Conservation (phyloP, 495 filamentous ascomycete genomes). For the Penicillium maclennaniae region DNA sequence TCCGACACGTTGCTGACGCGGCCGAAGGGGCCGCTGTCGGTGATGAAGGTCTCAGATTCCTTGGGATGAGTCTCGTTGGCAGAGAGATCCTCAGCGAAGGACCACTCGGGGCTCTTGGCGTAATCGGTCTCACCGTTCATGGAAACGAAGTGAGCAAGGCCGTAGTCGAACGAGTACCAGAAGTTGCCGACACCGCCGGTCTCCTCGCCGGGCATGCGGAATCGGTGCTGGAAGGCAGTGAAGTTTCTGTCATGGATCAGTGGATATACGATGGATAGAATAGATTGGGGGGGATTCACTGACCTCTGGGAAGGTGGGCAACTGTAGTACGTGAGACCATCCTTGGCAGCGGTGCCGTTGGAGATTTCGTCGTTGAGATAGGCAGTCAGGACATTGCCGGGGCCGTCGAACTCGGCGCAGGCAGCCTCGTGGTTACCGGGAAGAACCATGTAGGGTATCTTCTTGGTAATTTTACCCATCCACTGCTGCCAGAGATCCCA, state of each 20-base stretch:
- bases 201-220: slow-evolving; percentile 47
- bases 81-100: slow-evolving; percentile 36
- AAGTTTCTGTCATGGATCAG: slow-evolving; percentile 39
- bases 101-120: slow-evolving; percentile 40
- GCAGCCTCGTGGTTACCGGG: slow-evolving; percentile 48
- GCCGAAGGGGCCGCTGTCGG: slow-evolving; percentile 51
- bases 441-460: slow-evolving; percentile 47
- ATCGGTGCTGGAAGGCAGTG: slow-evolving; percentile 51
- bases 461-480: slow-evolving; percentile 36
- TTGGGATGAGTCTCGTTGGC: slow-evolving; percentile 39
- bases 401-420: slow-evolving; percentile 50
- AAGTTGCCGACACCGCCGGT: slow-evolving; percentile 48
- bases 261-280: not conserved
- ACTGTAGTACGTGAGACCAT: slow-evolving; percentile 47
- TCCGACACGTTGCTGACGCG: slow-evolving; percentile 35
- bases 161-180: slow-evolving; percentile 59
- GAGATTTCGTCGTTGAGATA: slow-evolving; percentile 39
- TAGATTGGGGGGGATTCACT: not conserved
- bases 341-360: slow-evolving; percentile 25
- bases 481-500: slow-evolving; percentile 51
- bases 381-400: slow-evolving; percentile 42
- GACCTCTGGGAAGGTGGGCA: slow-evolving; percentile 52
- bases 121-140: slow-evolving; percentile 51
- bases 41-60: slow-evolving; percentile 40
- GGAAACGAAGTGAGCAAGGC: slow-evolving; percentile 48